A percentile compares a stretch with the other conserved stretches of the same genome.
Conservation (phyloP, 805 yeast genomes). For the Metschnikowia santaceciliae region DNA sequence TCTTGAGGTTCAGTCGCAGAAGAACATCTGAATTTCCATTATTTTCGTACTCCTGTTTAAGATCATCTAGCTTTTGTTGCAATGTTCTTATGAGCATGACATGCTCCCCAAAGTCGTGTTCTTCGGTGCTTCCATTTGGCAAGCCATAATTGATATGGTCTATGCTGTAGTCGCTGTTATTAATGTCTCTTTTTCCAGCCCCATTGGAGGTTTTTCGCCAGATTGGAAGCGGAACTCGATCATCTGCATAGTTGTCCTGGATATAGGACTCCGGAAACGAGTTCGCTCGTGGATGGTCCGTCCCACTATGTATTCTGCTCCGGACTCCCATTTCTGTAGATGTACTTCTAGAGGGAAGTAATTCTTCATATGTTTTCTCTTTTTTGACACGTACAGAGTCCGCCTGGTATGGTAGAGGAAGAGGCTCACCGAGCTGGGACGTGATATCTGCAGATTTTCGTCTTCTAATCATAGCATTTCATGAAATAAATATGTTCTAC, state of each 20-base stretch:
- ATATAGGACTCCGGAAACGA: neutral
- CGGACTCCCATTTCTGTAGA: neutral
- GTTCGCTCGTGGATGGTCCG: slow-evolving; percentile 7
- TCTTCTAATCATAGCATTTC: slow-evolving; percentile 18
- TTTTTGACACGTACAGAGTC: slow-evolving; percentile 4
- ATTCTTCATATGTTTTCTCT: slow-evolving; percentile 2
- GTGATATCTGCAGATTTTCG: slow-evolving; percentile 13
- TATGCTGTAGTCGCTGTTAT: neutral
- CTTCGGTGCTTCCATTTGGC: neutral
- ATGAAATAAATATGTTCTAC: neutral
- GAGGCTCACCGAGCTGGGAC: slow-evolving; percentile 32
- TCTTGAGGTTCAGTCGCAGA: slow-evolving; percentile 4
- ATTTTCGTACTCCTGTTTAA: slow-evolving; percentile 7
- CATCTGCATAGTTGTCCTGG: neutral
- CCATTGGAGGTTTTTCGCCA: slow-evolving; percentile 8
- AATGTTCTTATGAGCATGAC: slow-evolving; percentile 8
- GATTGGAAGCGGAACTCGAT: slow-evolving; percentile 11
- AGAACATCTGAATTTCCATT: neutral
- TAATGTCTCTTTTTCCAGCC: neutral
- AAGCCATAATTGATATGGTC: neutral
- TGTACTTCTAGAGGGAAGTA: neutral
- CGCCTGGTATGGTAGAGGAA: slow-evolving; percentile 32
- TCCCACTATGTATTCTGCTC: neutral
- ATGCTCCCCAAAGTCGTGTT: neutral
- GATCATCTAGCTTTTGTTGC: slow-evolving; percentile 8